Evolutionary conservation across 345 rosid genomes (phyloP), one percentile per base, ranked within the genome.

Genomic region (Durio zibethinus): DNA sequence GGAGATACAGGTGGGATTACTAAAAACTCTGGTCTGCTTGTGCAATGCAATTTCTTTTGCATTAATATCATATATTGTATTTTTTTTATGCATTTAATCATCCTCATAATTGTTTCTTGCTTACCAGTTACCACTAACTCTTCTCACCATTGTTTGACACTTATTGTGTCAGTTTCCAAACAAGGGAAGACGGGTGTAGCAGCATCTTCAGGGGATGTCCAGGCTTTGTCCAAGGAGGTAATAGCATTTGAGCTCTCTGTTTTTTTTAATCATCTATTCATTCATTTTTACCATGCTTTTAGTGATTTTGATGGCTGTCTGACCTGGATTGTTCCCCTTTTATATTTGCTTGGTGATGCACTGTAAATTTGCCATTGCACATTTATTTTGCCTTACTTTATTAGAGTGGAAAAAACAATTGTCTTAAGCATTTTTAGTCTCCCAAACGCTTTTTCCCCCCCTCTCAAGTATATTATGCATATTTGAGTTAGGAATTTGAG

Each of bases 221-320:
- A 82, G 76, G 87, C 93, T 69, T 80, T 94, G 83, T 88, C 94
- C 38, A 89, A 90, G 83, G 99, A 90, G 97, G 99, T 93, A 92
- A 66, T 27, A 15, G n/a, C 61, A 45, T 53, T 60, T 73, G 29
- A 65, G 48, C 57, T 47, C 43, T 66, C 29, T 15, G 57, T 5
- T 57, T 15, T 59, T 16, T 65, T 72, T 25, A 60, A n/a, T 50
- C 20, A 15, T 56, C 23, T 9, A 25, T 57, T 21, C 14, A 60
- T 12, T 29, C 29, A n/a, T 11, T 27, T 15, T 25, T 36, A 45
- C 31, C 69, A 27, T 79, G 52, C 48, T 38, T 75, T 67, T 50
- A 29, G 69, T 82, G 62, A 15, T 15, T 43, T 5, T 61, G 50
- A 78, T 31, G 36, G 47, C 23, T 33, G 12, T 14, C 63, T n/a